Percentiles rank a stretch among this genome's conserved stretches.
Conservation (phyloP, 225 moss, liverwort and hornwort genomes). For the Lunularia cruciata region DNA sequence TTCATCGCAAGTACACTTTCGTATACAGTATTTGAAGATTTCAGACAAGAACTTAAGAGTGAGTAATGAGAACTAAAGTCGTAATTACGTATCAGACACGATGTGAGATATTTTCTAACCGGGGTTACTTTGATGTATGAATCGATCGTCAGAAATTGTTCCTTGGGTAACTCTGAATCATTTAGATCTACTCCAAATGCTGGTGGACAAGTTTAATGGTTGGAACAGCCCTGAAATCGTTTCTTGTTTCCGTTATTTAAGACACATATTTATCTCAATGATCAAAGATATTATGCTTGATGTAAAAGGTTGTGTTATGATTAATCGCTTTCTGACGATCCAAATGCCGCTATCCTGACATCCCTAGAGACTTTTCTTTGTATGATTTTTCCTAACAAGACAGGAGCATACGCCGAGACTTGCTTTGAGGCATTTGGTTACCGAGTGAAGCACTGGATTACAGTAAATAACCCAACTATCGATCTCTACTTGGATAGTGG, state of each 20-base stretch:
- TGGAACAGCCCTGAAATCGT: conserved; percentile 52
- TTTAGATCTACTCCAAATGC: conserved; percentile 70
- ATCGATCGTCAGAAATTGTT: conserved; percentile 25
- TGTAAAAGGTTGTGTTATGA: neutral
- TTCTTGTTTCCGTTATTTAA: too few species aligned
- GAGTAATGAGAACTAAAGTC: neutral
- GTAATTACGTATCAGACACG: neutral
- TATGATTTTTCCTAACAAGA: conserved; percentile 41
- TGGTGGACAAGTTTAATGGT: conserved; percentile 60
- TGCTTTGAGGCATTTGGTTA: conserved; percentile 72
- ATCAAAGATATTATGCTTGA: too few species aligned
- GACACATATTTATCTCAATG: too few species aligned
- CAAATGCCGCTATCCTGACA: too few species aligned
- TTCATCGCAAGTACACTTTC: too few species aligned
- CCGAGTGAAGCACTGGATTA: conserved; percentile 73
- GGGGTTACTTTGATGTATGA: neutral
- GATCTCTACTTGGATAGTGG: conserved; percentile 27
- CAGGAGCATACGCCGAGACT: conserved; percentile 44
- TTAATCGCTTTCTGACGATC: too few species aligned
- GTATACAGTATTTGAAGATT: too few species aligned
- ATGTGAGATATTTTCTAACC: neutral
- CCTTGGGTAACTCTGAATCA: conserved; percentile 68
- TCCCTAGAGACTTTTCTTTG: neutral
- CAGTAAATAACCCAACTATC: conserved; percentile 67
- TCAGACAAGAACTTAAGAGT: too few species aligned